A percentile compares a stretch with the other conserved stretches of the same genome.
Evolutionary conservation across 495 filamentous ascomycete species (phyloP).

Genomic region (Symbiotaphrina buchneri): DNA sequence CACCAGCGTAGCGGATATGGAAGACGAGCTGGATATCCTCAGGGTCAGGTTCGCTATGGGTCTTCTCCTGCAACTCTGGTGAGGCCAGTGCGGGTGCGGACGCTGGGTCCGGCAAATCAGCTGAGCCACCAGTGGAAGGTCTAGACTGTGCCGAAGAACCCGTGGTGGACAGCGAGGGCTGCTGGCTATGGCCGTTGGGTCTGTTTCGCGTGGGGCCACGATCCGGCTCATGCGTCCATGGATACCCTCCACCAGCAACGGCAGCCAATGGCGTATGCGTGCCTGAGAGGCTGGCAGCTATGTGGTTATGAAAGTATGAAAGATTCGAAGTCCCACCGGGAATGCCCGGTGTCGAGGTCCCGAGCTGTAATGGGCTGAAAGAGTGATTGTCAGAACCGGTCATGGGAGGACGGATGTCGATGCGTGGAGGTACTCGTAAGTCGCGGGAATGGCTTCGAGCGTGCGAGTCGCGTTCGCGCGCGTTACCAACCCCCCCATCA

Average conservation of each 20-base stretch:
- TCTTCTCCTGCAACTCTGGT: constrained; percentile 19
- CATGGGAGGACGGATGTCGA: background rate
- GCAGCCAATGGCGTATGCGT: constrained; percentile 72
- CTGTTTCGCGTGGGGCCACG: no score
- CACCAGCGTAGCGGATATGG: constrained; percentile 68
- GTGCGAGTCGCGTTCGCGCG: background rate
- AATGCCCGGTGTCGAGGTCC: constrained; percentile 41
- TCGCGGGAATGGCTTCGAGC: background rate
- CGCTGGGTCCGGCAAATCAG: constrained; percentile 4
- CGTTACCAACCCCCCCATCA: background rate
- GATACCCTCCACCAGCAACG: constrained; percentile 45
- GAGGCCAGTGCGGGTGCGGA: constrained; percentile 9
- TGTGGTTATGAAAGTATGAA: constrained; percentile 74
- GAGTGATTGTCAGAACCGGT: background rate
- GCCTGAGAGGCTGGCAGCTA: constrained; percentile 58
- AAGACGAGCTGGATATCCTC: constrained; percentile 74
- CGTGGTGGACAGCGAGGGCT: background rate
- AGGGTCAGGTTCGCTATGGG: constrained; percentile 13
- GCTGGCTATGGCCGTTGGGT: no score
- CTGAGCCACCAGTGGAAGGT: background rate
- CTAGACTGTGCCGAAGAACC: constrained; percentile 5
- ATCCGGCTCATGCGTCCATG: constrained; percentile 18
- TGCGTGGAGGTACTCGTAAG: no score
- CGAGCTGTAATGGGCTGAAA: constrained; percentile 15
- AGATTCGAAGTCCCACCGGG: constrained; percentile 74